Percentiles rank a stretch among this genome's conserved stretches.
Conservation (phyloP, 2,329 filamentous ascomycete genomes). For the Aspergillus sp. region DNA sequence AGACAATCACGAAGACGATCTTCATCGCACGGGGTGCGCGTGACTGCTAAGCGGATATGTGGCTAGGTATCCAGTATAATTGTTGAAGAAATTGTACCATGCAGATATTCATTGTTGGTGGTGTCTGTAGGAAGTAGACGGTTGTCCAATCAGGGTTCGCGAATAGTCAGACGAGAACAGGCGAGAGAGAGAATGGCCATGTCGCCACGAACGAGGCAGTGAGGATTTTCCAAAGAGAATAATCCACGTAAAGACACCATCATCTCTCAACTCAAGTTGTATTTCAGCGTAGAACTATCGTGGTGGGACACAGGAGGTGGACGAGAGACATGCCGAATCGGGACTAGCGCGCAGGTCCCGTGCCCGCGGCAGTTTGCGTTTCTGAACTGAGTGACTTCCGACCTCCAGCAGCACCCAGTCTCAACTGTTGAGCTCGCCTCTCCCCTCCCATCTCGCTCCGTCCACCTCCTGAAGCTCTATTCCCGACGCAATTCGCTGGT, state of each 20-base stretch:
- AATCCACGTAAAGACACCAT: too few relatives aligned
- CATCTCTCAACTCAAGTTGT: too few relatives aligned
- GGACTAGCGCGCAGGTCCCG: conserved; percentile 34
- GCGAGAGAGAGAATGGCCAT: not conserved
- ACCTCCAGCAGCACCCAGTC: conserved; percentile 19
- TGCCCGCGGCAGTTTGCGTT: conserved; percentile 22
- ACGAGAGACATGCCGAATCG: conserved; percentile 21
- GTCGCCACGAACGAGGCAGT: not conserved
- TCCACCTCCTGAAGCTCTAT: conserved; percentile 19
- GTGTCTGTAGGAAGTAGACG: not conserved
- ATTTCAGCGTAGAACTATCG: too few relatives aligned
- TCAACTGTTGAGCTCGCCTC: conserved; percentile 28
- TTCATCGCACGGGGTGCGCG: conserved; percentile 34
- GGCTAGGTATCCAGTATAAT: too few relatives aligned
- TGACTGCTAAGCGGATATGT: too few relatives aligned
- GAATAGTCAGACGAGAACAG: conserved; percentile 23
- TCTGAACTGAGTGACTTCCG: conserved; percentile 18
- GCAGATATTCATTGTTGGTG: too few relatives aligned
- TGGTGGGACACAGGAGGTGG: not conserved
- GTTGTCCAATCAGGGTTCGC: conserved; percentile 17
- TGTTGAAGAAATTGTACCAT: not conserved
- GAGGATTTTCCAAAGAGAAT: not conserved
- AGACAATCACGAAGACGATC: conserved; percentile 23
- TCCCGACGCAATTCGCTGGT: conserved; percentile 24
- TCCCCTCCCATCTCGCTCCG: conserved; percentile 23